Percentiles rank a stretch among this genome's conserved stretches.
Conservation (phyloP, 257 asterid species). For the Nyctanthes arbortristis region DNA sequence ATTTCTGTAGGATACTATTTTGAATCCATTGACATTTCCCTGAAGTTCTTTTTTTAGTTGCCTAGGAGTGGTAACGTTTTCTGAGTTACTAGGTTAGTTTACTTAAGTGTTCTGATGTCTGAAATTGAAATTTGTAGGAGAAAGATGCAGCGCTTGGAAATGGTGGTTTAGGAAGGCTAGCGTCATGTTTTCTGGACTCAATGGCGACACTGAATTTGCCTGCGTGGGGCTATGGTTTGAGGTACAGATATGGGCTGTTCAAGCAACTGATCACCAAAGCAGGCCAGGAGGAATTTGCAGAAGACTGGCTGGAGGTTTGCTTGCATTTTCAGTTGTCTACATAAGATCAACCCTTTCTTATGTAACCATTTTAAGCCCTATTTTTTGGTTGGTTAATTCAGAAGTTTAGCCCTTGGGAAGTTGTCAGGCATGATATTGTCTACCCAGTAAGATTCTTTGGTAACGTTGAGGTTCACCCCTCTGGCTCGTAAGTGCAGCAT, state of each 20-base stretch:
- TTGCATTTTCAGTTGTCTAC: constrained; percentile 20
- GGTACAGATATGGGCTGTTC: constrained; percentile 93
- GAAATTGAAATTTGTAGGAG: constrained; percentile 59
- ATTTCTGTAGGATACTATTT: neutral
- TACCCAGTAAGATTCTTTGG: constrained; percentile 94
- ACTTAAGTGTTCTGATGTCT: no score
- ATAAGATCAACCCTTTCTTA: constrained; percentile 20
- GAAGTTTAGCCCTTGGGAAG: constrained; percentile 99
- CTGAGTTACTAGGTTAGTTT: neutral
- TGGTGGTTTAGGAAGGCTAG: constrained; percentile 99
- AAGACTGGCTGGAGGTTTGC: constrained; percentile 97
- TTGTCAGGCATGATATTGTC: constrained; percentile 88
- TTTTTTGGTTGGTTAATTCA: constrained; percentile 41
- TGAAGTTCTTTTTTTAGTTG: constrained; percentile 4
- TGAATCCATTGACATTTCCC: neutral
- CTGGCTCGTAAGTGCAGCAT: constrained; percentile 86
- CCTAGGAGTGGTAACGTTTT: neutral
- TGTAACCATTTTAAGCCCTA: constrained; percentile 15
- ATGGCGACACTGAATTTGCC: constrained; percentile 97
- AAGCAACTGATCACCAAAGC: constrained; percentile 81
- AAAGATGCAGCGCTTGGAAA: constrained; percentile 99
- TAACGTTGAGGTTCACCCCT: constrained; percentile 76
- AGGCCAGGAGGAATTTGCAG: constrained; percentile 94
- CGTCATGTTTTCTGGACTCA: constrained; percentile 97
- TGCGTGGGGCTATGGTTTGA: constrained; percentile 99